These are phyloP conservation scores for Xanthoconium stramineum DNA, from an alignment of 768 basidiomycete species.

Conservation along the genomic window DNA sequence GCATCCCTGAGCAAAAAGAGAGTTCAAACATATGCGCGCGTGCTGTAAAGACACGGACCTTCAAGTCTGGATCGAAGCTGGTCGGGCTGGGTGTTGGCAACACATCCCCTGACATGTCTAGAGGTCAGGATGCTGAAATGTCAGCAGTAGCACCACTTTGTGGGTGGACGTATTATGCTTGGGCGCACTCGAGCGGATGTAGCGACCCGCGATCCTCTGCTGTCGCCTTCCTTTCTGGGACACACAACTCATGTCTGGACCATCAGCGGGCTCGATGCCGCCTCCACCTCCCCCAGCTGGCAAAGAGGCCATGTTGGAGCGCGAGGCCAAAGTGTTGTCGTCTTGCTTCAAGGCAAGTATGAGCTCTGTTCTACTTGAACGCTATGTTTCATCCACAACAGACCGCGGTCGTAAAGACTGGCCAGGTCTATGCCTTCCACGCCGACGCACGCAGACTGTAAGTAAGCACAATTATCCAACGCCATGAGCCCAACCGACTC, in stretches of 20 bases:
- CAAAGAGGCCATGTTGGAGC: slow-evolving; percentile 48
- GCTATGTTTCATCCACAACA: slow-evolving; percentile 14
- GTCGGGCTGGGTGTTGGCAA: slow-evolving; percentile 14
- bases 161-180: not conserved
- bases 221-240: slow-evolving; percentile 26
- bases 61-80: slow-evolving; percentile 14
- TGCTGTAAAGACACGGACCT: slow-evolving; percentile 13
- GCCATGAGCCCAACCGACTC: not conserved
- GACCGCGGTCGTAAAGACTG: slow-evolving; percentile 70
- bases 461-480: slow-evolving; percentile 21
- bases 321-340: slow-evolving; percentile 60
- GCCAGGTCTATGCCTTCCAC: slow-evolving; percentile 68
- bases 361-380: not conserved
- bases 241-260: slow-evolving; percentile 5
- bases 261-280: slow-evolving; percentile 44
- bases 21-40: not conserved
- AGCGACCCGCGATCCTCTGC: not conserved
- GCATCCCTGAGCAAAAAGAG: slow-evolving; percentile 14
- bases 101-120: slow-evolving; percentile 24
- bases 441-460: slow-evolving; percentile 64
- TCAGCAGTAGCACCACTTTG: not conserved
- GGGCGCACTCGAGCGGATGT: not conserved
- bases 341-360: slow-evolving; percentile 53
- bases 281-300: slow-evolving; percentile 46
- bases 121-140: not conserved